phyloP scores from a whole-genome alignment of 371 early-diverging fungal genomes.

The Vairimorpha ceranae region DNA sequence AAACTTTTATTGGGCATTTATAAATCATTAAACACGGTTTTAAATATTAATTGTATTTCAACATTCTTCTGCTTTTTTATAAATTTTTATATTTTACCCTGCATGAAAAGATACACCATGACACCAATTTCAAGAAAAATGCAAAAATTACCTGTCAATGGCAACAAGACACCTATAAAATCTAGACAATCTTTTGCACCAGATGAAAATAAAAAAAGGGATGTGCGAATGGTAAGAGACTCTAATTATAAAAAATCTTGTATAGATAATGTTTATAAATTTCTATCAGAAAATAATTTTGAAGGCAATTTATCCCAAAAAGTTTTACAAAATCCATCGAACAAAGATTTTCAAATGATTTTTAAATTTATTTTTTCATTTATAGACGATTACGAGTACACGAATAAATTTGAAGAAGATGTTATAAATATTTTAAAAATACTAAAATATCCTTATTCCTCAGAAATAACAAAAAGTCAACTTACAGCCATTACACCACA shows the following conservation, averaged over 20 bases:
- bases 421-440: slow-evolving; percentile 69
- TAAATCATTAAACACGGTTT: background rate
- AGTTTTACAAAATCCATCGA: slow-evolving; percentile 68
- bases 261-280: slow-evolving; percentile 67
- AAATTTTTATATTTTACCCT: background rate
- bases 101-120: slow-evolving; percentile 49
- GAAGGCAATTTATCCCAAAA: slow-evolving; percentile 66
- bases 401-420: slow-evolving; percentile 74
- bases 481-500: slow-evolving; percentile 73
- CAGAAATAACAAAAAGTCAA: slow-evolving; percentile 73
- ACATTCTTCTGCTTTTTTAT: background rate
- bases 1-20: background rate
- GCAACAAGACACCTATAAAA: background rate
- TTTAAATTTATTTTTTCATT: slow-evolving; percentile 76
- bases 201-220: slow-evolving; percentile 43
- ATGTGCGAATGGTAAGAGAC: slow-evolving; percentile 65
- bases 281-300: slow-evolving; percentile 70
- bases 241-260: slow-evolving; percentile 67
- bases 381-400: slow-evolving; percentile 69
- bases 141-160: slow-evolving; percentile 4
- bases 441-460: slow-evolving; percentile 81
- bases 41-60: background rate
- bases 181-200: slow-evolving; percentile 28
- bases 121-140: slow-evolving; percentile 46
- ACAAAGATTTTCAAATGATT: slow-evolving; percentile 76